Base-by-base conservation (phyloP, 208 protist species). In the Wallacemonas sp. region DNA sequence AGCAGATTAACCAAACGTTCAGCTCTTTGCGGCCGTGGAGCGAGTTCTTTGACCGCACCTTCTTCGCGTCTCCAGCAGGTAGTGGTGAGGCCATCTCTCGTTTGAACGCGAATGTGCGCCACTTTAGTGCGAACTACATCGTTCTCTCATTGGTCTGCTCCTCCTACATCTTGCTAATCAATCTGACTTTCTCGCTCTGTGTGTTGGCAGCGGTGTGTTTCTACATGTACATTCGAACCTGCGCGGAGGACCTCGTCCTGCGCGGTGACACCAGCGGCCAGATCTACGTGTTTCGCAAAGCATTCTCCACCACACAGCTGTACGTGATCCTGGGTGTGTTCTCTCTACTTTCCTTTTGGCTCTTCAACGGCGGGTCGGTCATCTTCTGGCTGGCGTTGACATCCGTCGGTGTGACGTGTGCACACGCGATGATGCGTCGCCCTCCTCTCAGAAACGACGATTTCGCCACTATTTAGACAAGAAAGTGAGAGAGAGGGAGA, bases 61-160 rank as follows among this genome's bases (percentile, higher is more conserved):
- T 75, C 61, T 92, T 96, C 59, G 24, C 47, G 46, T 28, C 66
- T 4, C 91, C 91, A 2, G 51, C 60, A 5, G 79, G 86, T 19
- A 51, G 80, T 12, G 73, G 64, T 17, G 90, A 97, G 14, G 71
- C 79, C 1, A 45, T 94, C 30, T 74, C 64, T 26, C 84, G 92
- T 1, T 60, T 94, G n/a, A 88, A 75, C 59, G 65, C 73, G 19
- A 97, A 97, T 51, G 59, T 88, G 21, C 70, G 77, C 24, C 80
- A 93, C 75, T 97, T 94, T 62, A 90, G 93, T 73, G 68, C 82
- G n/a, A 97, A 97, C 70, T 97, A 97, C 72, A 62, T 97, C 24
- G 66, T 95, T 11, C 62, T 96, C 8, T 88, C 88, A n/a, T 22
- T 94, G 2, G 21, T 88, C 15, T 82, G 89, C 62, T 88, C 79